Evolutionary conservation across 2,329 filamentous ascomycete species (phyloP), one percentile per base, ranked within the genome.

Genomic region (Endocalyx cinctus): DNA sequence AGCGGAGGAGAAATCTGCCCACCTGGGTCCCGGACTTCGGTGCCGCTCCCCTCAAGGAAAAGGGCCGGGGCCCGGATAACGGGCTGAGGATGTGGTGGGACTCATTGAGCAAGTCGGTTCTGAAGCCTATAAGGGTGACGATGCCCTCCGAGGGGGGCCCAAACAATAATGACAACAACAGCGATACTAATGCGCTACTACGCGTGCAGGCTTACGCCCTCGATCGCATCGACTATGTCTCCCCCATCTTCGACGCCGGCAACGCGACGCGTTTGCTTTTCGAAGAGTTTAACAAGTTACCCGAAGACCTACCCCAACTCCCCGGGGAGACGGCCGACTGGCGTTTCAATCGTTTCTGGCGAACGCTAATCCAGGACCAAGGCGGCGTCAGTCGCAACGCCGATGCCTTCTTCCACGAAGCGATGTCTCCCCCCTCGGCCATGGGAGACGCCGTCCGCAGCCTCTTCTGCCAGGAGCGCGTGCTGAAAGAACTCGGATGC

Each of bases 21-120:
- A 46, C 25, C 26, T 50, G 48, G 48, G 48, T 46, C n/a, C 42
- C 46, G 1, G 47, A 52, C 28, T 52, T 43, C 28, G 37, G 38
- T n/a, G 27, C 41, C 13, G 17, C 18, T 2, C 20, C 32, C 16
- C 29, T 32, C 1, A 28, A 34, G 14, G 29, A 18, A 7, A 14
- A 5, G n/a, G 10, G 4, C 1, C 32, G 31, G 22, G 39, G 29
- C 18, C 39, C 39, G 2, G 35, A 31, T 2, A 14, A 8, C 14
- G 40, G 45, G 7, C 38, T 51, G 32, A 37, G 42, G 3, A 10
- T 4, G 1, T 48, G 46, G 48, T 49, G 42, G 47, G 39, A 42
- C 4, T 18, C 10, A 4, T 28, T 47, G 29, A n/a, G n/a, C n/a
- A n/a, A n/a, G n/a, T n/a, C n/a, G n/a, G n/a, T n/a, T n/a, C n/a